Evolutionary conservation across 805 yeast genomes (phyloP).

Genomic region (Schwanniomyces occidentalis): DNA sequence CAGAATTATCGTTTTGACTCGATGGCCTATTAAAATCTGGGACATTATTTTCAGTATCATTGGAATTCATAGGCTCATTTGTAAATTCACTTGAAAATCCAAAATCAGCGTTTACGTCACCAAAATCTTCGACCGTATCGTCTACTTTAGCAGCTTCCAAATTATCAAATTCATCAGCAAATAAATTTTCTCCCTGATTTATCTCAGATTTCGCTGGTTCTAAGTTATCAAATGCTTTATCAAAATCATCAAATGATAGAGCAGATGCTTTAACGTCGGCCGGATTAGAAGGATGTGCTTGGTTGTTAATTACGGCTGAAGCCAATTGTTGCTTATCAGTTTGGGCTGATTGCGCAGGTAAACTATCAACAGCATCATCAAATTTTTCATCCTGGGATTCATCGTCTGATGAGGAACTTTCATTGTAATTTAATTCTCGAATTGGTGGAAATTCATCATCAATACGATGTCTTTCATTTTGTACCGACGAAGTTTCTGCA

Average conservation of each 20-base stretch:
- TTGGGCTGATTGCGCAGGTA: slow-evolving; percentile 16
- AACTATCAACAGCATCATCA: slow-evolving; percentile 38
- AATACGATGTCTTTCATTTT: too few species aligned
- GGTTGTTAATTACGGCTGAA: too few species aligned
- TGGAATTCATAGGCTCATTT: slow-evolving; percentile 14
- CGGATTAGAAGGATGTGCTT: slow-evolving; percentile 5
- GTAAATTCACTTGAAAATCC: slow-evolving; percentile 33
- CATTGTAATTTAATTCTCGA: slow-evolving; percentile 53
- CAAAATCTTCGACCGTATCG: slow-evolving; percentile 27
- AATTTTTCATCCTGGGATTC: slow-evolving; percentile 35
- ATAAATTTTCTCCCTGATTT: slow-evolving; percentile 23
- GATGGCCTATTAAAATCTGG: slow-evolving; percentile 34
- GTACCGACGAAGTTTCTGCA: not conserved
- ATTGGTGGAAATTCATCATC: slow-evolving; percentile 65
- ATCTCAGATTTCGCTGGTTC: slow-evolving; percentile 30
- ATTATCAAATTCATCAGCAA: slow-evolving; percentile 40
- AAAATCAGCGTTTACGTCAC: slow-evolving; percentile 19
- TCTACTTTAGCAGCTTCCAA: slow-evolving; percentile 36
- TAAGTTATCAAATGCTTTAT: slow-evolving; percentile 37
- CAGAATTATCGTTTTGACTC: slow-evolving; percentile 31
- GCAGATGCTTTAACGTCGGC: not conserved
- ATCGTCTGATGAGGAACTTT: slow-evolving; percentile 47
- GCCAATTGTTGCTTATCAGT: slow-evolving; percentile 2
- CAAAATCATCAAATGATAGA: slow-evolving; percentile 29
- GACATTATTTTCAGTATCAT: slow-evolving; percentile 7